Conservation (phyloP, 805 yeast species). For the Kodamaea kaohsiungensis region DNA sequence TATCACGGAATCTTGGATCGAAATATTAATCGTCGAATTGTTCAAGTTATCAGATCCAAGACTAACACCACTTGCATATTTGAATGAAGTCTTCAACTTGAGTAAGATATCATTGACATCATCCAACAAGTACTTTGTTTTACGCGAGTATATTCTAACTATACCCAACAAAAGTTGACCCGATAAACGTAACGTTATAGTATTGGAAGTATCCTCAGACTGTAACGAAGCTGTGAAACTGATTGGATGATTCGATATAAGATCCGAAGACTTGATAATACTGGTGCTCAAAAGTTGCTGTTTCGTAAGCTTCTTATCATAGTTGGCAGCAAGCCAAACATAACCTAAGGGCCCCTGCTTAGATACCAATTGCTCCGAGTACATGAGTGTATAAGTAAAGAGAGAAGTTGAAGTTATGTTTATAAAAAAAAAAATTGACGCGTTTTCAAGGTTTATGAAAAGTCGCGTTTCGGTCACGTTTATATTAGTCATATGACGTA, state of each 20-base stretch:
- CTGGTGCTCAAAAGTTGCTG: slow-evolving; percentile 72
- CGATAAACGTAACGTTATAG: slow-evolving; percentile 76
- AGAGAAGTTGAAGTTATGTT: neutral
- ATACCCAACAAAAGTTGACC: slow-evolving; percentile 88
- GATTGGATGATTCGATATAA: slow-evolving; percentile 58
- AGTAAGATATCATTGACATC: slow-evolving; percentile 78
- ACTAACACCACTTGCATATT: slow-evolving; percentile 36
- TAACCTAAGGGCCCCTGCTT: slow-evolving; percentile 84
- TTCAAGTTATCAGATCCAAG: slow-evolving; percentile 29
- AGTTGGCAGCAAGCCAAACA: slow-evolving; percentile 91
- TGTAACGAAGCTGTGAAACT: slow-evolving; percentile 29
- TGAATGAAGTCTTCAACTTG: slow-evolving; percentile 69
- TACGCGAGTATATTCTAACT: slow-evolving; percentile 80
- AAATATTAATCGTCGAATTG: slow-evolving; percentile 42
- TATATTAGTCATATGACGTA: too few relatives aligned
- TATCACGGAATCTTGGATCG: slow-evolving; percentile 60
- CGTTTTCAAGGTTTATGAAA: neutral
- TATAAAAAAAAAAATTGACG: neutral
- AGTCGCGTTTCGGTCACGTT: neutral
- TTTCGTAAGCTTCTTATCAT: slow-evolving; percentile 74
- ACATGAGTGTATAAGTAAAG: neutral
- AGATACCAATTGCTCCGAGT: slow-evolving; percentile 34
- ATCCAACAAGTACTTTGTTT: slow-evolving; percentile 78
- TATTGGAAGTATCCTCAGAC: slow-evolving; percentile 29
- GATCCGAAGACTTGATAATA: slow-evolving; percentile 52